phyloP scores from a whole-genome alignment of 345 rosid species.

The Brassica incana region DNA sequence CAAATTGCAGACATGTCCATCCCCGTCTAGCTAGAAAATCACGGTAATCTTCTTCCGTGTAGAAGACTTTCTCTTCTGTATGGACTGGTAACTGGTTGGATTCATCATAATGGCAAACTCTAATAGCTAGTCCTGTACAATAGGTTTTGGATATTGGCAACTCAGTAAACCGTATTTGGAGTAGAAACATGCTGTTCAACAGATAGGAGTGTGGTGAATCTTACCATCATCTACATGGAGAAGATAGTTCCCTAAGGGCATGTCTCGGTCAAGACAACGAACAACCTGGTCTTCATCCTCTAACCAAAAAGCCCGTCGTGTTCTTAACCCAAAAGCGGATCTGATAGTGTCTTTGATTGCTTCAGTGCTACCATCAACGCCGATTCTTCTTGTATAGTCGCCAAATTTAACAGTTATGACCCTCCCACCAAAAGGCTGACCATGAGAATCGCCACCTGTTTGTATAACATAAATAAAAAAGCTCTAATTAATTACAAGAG shows the following conservation, averaged over 20 bases:
- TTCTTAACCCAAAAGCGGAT: conserved; percentile 85
- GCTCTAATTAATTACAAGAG: background rate
- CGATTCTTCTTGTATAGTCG: conserved; percentile 88
- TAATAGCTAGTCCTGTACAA: conserved; percentile 67
- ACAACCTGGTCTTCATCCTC: conserved; percentile 93
- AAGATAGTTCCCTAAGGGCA: conserved; percentile 89
- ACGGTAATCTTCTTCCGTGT: conserved; percentile 87
- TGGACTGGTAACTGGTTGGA: conserved; percentile 83
- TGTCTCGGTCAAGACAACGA: conserved; percentile 84
- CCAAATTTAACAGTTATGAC: conserved; percentile 88
- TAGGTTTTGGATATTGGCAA: background rate
- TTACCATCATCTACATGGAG: conserved; percentile 94
- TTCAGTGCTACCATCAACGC: conserved; percentile 85
- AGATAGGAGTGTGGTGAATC: background rate
- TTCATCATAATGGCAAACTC: conserved; percentile 80
- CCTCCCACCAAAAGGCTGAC: conserved; percentile 81
- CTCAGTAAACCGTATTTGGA: background rate
- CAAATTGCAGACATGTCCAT: conserved; percentile 78
- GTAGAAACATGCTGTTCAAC: background rate
- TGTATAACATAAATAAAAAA: conserved; percentile 10
- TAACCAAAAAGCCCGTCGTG: conserved; percentile 92
- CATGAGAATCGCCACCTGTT: conserved; percentile 57
- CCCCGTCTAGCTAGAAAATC: conserved; percentile 70
- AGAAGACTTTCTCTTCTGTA: conserved; percentile 81
- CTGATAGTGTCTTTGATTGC: conserved; percentile 88